phyloP scores from a whole-genome alignment of 495 filamentous ascomycete genomes.

The Hypomontagnella submonticulosa region DNA sequence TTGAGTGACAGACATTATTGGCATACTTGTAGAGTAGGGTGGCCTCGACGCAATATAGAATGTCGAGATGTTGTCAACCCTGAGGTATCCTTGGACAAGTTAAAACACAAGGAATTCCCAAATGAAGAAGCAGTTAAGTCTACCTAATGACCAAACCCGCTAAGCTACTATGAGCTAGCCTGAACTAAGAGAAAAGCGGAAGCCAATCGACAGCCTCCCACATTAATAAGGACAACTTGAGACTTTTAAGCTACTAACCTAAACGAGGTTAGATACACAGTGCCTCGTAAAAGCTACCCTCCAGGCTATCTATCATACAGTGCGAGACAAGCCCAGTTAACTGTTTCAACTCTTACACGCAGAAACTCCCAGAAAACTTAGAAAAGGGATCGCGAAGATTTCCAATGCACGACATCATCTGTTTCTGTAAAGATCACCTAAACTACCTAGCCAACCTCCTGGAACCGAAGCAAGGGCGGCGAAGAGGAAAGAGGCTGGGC shows the following conservation, averaged over 20 bases:
- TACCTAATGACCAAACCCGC: neutral
- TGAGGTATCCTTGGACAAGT: neutral
- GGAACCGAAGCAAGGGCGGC: slow-evolving; percentile 29
- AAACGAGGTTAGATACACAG: neutral
- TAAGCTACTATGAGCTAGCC: neutral
- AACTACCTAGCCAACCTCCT: slow-evolving; percentile 26
- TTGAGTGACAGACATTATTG: neutral
- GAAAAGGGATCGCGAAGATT: slow-evolving; percentile 6
- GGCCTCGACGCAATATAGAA: neutral
- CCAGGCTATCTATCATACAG: too few relatives aligned
- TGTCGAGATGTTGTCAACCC: neutral
- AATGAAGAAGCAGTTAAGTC: neutral
- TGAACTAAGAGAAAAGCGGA: neutral
- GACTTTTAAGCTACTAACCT: too few relatives aligned
- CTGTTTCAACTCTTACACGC: too few relatives aligned
- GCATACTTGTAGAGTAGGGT: neutral
- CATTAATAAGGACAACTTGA: neutral
- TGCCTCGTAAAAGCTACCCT: neutral
- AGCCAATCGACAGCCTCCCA: slow-evolving; percentile 37
- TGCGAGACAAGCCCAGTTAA: neutral
- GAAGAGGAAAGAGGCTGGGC: slow-evolving; percentile 10
- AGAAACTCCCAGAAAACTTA: neutral
- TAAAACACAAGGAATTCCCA: neutral
- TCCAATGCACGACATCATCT: slow-evolving; percentile 13
- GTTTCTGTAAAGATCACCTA: neutral